Evolutionary conservation across 306 rosid species (phyloP), one percentile per base, ranked within the genome.

Genomic region (Amphicarpaea edgeworthii): DNA sequence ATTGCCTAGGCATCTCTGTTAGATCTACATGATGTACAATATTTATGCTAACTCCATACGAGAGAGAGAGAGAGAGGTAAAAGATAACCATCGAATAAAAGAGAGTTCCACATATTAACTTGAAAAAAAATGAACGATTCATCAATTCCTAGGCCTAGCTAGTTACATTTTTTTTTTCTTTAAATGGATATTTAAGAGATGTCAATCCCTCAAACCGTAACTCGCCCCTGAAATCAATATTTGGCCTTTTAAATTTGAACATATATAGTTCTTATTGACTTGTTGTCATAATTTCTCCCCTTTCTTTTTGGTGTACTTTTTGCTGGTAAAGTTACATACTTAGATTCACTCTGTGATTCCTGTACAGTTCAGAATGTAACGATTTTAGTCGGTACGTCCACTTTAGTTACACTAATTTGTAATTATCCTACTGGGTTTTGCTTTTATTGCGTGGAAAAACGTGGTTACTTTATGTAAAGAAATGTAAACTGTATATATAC

Each of bases 271-370:
- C 2, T 50, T 7, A 30, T 61, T 61, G 68, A 30, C 46, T 61
- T 34, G 4, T n/a, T 28, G 53, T 61, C 34, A 75, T 69, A 30
- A 49, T 61, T 53, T 68, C 38, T 15, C 15, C 23, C 40, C 61
- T 75, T 75, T 68, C 80, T 81, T 75, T 82, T 82, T 76, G 60
- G 26, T 41, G 66, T 42, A 53, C 70, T 41, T 82, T 71, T 70
- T 70, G 51, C 17, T 20, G 58, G 30, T 37, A 66, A 82, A 70
- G 71, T 55, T 38, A 12, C 24, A 60, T 41, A 16, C 62, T 41
- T 47, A 32, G 62, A 81, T 76, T 53, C 77, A 75, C 72, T 55
- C 61, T 28, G 72, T 14, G 70, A 62, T 62, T 70, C 78, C 26
- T 28, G 59, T 6, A 4, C 40, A 57, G 16, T 57, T 57, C 64